phyloP scores from a whole-genome alignment of 2,329 filamentous ascomycete genomes.

The Colletotrichum sojae region DNA sequence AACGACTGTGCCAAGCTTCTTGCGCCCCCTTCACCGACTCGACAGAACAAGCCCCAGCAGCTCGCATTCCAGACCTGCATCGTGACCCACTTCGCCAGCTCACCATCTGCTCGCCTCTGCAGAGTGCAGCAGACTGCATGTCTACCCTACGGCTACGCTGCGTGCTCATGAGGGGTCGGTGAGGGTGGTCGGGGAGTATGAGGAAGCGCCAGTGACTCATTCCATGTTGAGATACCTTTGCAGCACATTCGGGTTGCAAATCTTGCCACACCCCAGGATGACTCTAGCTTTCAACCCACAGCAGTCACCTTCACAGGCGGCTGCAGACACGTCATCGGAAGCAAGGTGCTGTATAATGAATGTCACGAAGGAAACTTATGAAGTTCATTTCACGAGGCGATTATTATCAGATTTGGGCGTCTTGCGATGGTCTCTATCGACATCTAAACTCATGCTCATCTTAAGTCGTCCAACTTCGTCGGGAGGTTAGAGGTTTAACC shows the following conservation, averaged over 20 bases:
- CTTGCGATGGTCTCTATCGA: neutral
- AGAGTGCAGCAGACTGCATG: neutral
- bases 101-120: slow-evolving; percentile 11
- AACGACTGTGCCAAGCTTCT: slow-evolving; percentile 5
- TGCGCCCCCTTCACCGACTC: slow-evolving; percentile 23
- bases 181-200: neutral
- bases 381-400: neutral
- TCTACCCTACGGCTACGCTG: slow-evolving; percentile 9
- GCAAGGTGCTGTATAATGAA: no score
- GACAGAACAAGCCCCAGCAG: slow-evolving; percentile 21
- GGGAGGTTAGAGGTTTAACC: neutral
- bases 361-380: neutral
- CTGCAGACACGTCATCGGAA: no score
- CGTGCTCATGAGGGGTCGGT: neutral
- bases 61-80: slow-evolving; percentile 27
- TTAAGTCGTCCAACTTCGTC: neutral
- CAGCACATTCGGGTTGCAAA: neutral
- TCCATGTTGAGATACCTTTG: neutral
- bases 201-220: slow-evolving; percentile 3
- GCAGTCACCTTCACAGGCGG: no score
- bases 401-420: neutral
- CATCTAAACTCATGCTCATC: neutral
- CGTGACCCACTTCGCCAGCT: slow-evolving; percentile 30
- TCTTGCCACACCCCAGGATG: no score
- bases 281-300: no score